These are phyloP conservation scores for Blastobotrys serpentis DNA, from an alignment of 1,139 yeast genomes.

Conservation along the genomic window DNA sequence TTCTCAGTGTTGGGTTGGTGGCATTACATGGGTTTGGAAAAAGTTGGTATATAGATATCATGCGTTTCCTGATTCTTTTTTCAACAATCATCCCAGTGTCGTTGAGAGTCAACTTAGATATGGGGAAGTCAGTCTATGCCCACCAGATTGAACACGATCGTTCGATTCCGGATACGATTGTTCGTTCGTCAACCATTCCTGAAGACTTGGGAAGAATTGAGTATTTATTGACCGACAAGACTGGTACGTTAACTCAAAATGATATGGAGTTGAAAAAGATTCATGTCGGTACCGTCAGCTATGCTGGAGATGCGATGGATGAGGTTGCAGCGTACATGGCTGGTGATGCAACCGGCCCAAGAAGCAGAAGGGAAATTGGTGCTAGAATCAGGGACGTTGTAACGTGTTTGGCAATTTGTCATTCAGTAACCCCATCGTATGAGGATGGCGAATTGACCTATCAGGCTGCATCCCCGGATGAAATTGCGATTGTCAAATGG, in stretches of 20 bases:
- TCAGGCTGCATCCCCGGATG: conserved; percentile 99
- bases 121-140: conserved; percentile 95
- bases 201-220: conserved; percentile 97
- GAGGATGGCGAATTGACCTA: conserved; percentile 66
- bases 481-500: conserved; percentile 92
- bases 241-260: conserved; percentile 96
- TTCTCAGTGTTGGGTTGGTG: conserved; percentile 74
- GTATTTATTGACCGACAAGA: conserved; percentile 87
- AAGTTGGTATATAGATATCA: conserved; percentile 84
- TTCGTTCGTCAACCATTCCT: conserved; percentile 95
- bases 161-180: conserved; percentile 81
- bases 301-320: conserved; percentile 89
- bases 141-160: conserved; percentile 88
- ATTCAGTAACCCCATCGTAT: conserved; percentile 87
- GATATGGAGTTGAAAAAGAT: conserved; percentile 96
- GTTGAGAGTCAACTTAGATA: conserved; percentile 86
- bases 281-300: conserved; percentile 89
- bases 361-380: conserved; percentile 64
- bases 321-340: conserved; percentile 72
- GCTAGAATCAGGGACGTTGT: conserved; percentile 76
- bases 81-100: conserved; percentile 97
- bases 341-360: conserved; percentile 32
- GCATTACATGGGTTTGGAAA: conserved; percentile 72
- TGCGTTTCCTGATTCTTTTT: conserved; percentile 86
- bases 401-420: conserved; percentile 84